Conservation (phyloP, 2,329 filamentous ascomycete species). For the Tolypocladium sp. region DNA sequence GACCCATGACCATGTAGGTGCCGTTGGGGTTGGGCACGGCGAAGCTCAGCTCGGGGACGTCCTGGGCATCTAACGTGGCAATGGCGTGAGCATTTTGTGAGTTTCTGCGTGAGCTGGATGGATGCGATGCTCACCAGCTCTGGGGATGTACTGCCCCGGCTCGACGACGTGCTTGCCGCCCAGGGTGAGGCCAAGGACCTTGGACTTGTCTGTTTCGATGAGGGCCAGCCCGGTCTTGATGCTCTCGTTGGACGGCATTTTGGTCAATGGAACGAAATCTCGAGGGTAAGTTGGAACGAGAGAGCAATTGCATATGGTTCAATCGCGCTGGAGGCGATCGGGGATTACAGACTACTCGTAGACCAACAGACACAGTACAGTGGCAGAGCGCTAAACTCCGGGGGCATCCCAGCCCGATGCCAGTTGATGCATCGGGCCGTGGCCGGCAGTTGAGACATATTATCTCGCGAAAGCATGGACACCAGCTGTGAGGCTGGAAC, state of each 20-base stretch:
- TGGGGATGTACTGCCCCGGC: constrained; percentile 8
- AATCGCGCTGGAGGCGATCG: neutral
- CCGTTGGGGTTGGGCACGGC: constrained; percentile 4
- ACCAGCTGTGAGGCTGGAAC: no score
- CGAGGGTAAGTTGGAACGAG: neutral
- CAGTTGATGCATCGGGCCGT: neutral
- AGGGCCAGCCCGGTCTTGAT: constrained; percentile 1
- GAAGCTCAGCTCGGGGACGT: constrained; percentile 4
- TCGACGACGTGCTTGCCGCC: constrained; percentile 4
- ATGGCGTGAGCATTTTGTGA: neutral
- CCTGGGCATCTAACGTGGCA: constrained; percentile 1
- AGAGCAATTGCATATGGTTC: neutral
- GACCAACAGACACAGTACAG: no score
- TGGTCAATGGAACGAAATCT: neutral
- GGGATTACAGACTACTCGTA: no score
- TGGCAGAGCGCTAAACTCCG: neutral
- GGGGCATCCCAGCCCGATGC: neutral
- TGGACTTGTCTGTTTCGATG: constrained; percentile 6
- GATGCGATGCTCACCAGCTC: constrained; percentile 3
- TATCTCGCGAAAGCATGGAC: neutral
- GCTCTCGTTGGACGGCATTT: constrained; percentile 3
- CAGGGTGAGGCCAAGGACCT: constrained; percentile 8
- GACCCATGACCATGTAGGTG: constrained; percentile 27
- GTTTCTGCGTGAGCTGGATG: neutral
- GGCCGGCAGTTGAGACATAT: neutral